Base-by-base conservation (phyloP, 106 monocot species). In the Apostasia shenzhenica region DNA sequence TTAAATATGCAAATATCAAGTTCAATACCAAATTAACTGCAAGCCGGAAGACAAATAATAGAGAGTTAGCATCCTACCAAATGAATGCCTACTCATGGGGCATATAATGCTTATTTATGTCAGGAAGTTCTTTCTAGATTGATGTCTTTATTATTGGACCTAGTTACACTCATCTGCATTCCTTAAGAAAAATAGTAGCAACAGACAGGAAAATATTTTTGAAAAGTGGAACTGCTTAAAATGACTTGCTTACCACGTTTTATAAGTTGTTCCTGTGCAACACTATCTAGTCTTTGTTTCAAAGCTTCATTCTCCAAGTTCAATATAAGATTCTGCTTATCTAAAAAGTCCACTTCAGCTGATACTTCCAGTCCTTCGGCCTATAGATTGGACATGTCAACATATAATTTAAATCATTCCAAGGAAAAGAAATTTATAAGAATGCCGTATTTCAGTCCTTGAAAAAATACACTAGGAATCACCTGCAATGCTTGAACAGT, bases 281-380 rank as follows among this genome's bases (percentile, higher is more conserved):
- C 37, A 72, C 84, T 84, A 51, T 93, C 89, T 48, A 93, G 58
- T 46, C 89, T 63, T 63, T 86, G 86, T 65, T 86, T 93, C 48
- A 93, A 73, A 45, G 93, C 73, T 75, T 89, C 79, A 74, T 93
- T 93, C 73, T 93, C 93, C 75, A 94, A 83, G 76, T 75, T 84
- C 55, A 94, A 41, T 59, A 94, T 91, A 58, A 94, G 71, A 83
- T 91, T 94, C 48, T 91, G 87, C 59, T 79, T 69, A 67, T 83
- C 83, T 44, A 85, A 57, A 80, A 94, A 91, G 56, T 84, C 85
- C 71, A 94, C 57, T 81, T 87, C 87, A 65, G 84, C 87, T 72
- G 86, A 76, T 69, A 87, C 78, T 77, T 84, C 82, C 70, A 82
- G 69, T 11, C 80, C 76, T 75, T 94, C 84, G 38, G 89, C 73